Percentiles rank a stretch among this genome's conserved stretches.
Conservation (phyloP, 441 rosid species). For the Cnidoscolus chayamansa region DNA sequence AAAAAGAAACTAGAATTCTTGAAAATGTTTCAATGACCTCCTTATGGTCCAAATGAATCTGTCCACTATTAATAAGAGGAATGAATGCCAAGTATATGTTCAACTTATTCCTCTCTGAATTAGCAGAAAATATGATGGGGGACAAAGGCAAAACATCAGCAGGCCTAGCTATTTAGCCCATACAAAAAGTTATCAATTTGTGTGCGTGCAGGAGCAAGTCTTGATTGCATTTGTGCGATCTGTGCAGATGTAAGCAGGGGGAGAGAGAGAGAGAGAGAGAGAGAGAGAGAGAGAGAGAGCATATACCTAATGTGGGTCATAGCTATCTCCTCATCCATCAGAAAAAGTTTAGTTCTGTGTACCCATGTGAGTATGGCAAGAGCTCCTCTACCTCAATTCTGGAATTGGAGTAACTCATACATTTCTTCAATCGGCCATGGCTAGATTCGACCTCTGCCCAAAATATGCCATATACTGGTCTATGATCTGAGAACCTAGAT, state of each 20-base stretch:
- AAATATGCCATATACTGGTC: conserved; percentile 58
- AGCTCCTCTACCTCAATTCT: conserved; percentile 87
- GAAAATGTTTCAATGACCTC: conserved; percentile 16
- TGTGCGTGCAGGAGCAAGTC: neutral
- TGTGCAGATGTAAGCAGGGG: neutral
- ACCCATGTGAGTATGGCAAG: conserved; percentile 78
- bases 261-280: conserved; percentile 20
- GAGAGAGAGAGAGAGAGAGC: conserved; percentile 22
- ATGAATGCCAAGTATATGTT: neutral
- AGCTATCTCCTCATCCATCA: conserved; percentile 30
- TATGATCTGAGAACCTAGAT: conserved; percentile 90
- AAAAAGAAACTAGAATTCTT: conserved; percentile 6
- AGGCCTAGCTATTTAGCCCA: conserved; percentile 11
- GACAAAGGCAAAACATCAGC: neutral
- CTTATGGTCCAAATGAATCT: conserved; percentile 16
- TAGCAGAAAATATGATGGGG: neutral
- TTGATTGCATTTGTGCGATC: neutral
- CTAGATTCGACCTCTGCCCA: conserved; percentile 79
- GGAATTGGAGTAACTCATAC: conserved; percentile 60
- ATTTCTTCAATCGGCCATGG: conserved; percentile 63
- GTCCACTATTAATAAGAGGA: conserved; percentile 7
- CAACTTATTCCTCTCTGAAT: neutral
- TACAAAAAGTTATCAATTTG: conserved; percentile 7
- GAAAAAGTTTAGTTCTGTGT: conserved; percentile 77
- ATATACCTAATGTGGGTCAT: conserved; percentile 29